Evolutionary conservation across 768 basidiomycete genomes (phyloP).

Genomic region (Lactifluus subvellereus): DNA sequence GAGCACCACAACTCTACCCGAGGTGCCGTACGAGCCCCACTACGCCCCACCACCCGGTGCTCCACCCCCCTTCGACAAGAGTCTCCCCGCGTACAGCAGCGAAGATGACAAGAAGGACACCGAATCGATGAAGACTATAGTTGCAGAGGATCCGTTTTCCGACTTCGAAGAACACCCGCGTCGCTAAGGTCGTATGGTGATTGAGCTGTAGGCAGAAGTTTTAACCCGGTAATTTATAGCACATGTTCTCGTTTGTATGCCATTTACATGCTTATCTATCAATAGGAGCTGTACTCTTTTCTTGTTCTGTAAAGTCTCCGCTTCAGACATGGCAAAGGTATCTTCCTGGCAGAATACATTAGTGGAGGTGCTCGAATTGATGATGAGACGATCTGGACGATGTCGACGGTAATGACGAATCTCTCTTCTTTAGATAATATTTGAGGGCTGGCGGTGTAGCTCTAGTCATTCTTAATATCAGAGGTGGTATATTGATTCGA

Average conservation of each 20-base stretch:
- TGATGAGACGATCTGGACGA: not conserved
- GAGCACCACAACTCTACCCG: constrained; percentile 23
- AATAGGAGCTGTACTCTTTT: not conserved
- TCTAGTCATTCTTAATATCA: not conserved
- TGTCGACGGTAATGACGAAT: not conserved
- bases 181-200: not conserved
- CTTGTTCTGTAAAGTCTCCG: not conserved
- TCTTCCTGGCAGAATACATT: not conserved
- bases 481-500: not conserved
- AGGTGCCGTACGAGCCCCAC: constrained; percentile 17
- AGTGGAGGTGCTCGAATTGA: not conserved
- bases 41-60: constrained; percentile 49
- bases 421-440: not conserved
- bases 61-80: constrained; percentile 36
- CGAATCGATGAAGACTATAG: constrained; percentile 26
- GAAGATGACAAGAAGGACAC: constrained; percentile 27
- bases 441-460: not conserved
- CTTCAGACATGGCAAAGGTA: too few species aligned
- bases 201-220: not conserved
- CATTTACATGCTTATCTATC: not conserved
- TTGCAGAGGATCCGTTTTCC: constrained; percentile 51
- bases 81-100: constrained; percentile 40
- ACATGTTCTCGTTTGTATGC: constrained; percentile 4
- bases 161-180: constrained; percentile 37
- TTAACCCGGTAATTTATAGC: not conserved